phyloP scores from a whole-genome alignment of 163 green algal species.

The Scenedesmus sp. region DNA sequence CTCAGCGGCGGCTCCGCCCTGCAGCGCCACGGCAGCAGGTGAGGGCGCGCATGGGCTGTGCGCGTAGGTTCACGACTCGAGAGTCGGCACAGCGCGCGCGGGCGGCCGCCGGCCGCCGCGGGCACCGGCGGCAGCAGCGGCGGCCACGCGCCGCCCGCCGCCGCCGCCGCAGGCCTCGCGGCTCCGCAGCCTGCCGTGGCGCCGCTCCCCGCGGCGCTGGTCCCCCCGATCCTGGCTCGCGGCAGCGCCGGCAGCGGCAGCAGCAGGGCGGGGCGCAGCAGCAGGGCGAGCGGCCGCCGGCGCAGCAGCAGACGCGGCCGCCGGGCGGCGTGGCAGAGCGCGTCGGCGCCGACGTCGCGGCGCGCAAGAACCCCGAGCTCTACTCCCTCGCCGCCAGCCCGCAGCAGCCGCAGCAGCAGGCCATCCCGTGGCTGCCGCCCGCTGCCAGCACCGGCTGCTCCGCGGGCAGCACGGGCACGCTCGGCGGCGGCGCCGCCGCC shows the following conservation, averaged over 20 bases:
- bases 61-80: too few relatives aligned
- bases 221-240: conserved; percentile 20
- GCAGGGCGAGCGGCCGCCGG: conserved; percentile 1
- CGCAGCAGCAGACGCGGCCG: neutral
- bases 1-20: too few relatives aligned
- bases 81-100: too few relatives aligned
- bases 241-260: conserved; percentile 4
- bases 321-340: too few relatives aligned
- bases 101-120: too few relatives aligned
- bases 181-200: too few relatives aligned
- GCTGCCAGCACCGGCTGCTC: conserved; percentile 2
- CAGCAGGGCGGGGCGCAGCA: neutral
- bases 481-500: neutral
- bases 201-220: too few relatives aligned
- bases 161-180: too few relatives aligned
- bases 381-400: neutral
- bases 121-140: conserved; percentile 19
- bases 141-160: too few relatives aligned
- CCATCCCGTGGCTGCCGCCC: neutral
- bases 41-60: too few relatives aligned
- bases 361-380: conserved; percentile 27
- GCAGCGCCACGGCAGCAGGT: too few relatives aligned
- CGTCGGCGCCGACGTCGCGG: neutral
- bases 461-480: neutral
- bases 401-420: conserved; percentile 13